phyloP scores from a whole-genome alignment of 2,329 filamentous ascomycete species.

The Aspergillus unguis region DNA sequence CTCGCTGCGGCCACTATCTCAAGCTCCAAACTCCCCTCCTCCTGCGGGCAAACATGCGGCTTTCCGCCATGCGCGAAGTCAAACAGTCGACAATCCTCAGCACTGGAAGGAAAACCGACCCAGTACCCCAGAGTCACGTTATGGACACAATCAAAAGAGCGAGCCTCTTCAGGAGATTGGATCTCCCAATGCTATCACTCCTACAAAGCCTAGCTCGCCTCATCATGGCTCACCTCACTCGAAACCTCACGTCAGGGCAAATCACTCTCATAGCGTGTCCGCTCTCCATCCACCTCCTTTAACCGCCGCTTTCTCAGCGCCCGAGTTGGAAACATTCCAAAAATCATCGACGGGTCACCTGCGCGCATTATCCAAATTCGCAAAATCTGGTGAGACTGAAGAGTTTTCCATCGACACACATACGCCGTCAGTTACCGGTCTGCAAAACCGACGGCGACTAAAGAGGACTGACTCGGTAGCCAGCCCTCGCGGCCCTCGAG shows the following conservation, averaged over 20 bases:
- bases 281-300: slow-evolving; percentile 31
- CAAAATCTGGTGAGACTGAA: slow-evolving; percentile 69
- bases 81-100: slow-evolving; percentile 60
- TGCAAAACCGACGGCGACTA: slow-evolving; percentile 77
- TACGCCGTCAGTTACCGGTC: slow-evolving; percentile 79
- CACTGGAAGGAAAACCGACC: slow-evolving; percentile 33
- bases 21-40: slow-evolving; percentile 55
- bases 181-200: slow-evolving; percentile 22
- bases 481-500: slow-evolving; percentile 46
- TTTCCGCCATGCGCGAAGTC: slow-evolving; percentile 52
- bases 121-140: slow-evolving; percentile 31
- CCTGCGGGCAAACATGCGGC: slow-evolving; percentile 31
- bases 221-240: slow-evolving; percentile 26
- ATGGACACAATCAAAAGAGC: slow-evolving; percentile 28
- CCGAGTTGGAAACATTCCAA: slow-evolving; percentile 77
- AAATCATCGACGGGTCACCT: slow-evolving; percentile 89
- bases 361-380: slow-evolving; percentile 78
- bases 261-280: slow-evolving; percentile 31
- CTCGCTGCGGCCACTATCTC: slow-evolving; percentile 71
- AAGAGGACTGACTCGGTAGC: slow-evolving; percentile 63
- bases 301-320: slow-evolving; percentile 54
- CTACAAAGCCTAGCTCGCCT: slow-evolving; percentile 22
- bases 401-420: slow-evolving; percentile 76
- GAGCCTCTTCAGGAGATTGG: slow-evolving; percentile 25
- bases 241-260: slow-evolving; percentile 25